Base-by-base conservation (phyloP, 352 stramenopile genomes). In the Peronosclerospora sorghi region DNA sequence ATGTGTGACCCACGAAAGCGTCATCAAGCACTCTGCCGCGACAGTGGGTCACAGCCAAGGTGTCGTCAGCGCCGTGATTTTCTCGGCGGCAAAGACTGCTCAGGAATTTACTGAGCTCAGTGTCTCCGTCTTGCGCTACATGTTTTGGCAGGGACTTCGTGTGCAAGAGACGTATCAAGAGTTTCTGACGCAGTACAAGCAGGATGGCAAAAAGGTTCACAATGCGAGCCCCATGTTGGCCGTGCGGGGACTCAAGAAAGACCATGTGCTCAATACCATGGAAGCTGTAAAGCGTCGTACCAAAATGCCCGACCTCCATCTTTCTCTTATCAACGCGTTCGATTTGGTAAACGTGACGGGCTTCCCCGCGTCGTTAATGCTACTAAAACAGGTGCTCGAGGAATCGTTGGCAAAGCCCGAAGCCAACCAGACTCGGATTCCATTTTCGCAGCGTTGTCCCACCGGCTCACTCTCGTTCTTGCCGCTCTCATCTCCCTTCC, bases 91-190 rank as follows among this genome's bases (percentile, higher is more conserved):
- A 26, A 74, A 62, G 32, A 81, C 65, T 5, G 47, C 39, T 14
- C 41, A 70, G 14, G 69, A 86, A 26, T 82, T 86, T 40, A 44
- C 52, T 14, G 45, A 62, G 24, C 30, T 83, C 2, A 55, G 59
- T 1, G 53, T 89, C 12, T 37, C 49, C 9, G 52, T 77, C 19
- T 46, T 90, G 32, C 68, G 74, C 30, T 88, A 87, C 49, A 73
- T 90, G 68, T 89, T 91, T 47, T 89, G 68, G 58, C 73, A 91
- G 46, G 82, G 79, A 39, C 56, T 94, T 9, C 73, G 73, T 42
- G 58, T 68, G 8, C 77, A 92, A 34, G 73, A 84, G 35, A 62
- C 71, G 43, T 62, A 62, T 24, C 27, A 59, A 29, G 32, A 70
- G 19, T n/a, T 72, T 5, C 14, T 57, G 19, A 30, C 37, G 35